These are phyloP conservation scores for Yarrowia sp. DNA, from an alignment of 805 yeast species.

Conservation along the genomic window DNA sequence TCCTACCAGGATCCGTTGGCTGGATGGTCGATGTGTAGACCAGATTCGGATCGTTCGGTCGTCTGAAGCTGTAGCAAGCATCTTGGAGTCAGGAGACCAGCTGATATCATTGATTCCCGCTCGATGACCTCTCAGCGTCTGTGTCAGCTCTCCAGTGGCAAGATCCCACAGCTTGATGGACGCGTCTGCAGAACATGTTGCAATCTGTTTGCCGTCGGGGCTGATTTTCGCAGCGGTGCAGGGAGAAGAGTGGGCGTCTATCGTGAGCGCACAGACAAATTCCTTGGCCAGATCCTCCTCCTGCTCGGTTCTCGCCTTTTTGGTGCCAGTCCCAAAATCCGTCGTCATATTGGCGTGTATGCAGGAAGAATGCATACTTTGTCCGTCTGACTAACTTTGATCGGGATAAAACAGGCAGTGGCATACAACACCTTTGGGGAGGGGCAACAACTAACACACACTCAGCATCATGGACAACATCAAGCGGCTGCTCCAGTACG, in stretches of 20 bases:
- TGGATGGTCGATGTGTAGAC: conserved; percentile 46
- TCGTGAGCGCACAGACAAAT: not conserved
- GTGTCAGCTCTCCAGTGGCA: conserved; percentile 38
- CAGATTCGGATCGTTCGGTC: conserved; percentile 78
- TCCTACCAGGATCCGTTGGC: conserved; percentile 55
- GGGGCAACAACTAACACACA: not conserved
- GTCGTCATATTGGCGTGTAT: conserved; percentile 17
- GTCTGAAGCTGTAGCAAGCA: conserved; percentile 82
- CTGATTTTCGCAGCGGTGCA: conserved; percentile 56
- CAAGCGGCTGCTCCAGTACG: conserved; percentile 65
- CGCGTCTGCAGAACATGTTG: conserved; percentile 53
- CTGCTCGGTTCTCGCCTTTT: not conserved
- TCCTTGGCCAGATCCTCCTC: not conserved
- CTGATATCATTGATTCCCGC: conserved; percentile 71
- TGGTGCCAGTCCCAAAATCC: not conserved
- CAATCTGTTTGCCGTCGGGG: conserved; percentile 58
- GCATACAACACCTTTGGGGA: not conserved
- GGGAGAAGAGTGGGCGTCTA: conserved; percentile 27
- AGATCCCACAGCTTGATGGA: conserved; percentile 59
- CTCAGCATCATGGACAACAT: conserved; percentile 41
- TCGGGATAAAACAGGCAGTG: not conserved
- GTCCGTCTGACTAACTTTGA: conserved; percentile 10
- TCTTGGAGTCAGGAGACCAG: conserved; percentile 72
- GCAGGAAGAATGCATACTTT: conserved; percentile 10
- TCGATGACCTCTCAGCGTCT: conserved; percentile 53